A percentile compares a stretch with the other conserved stretches of the same genome.
These are phyloP conservation scores for Leucaena leucocephala DNA, from an alignment of 306 rosid species.

Conservation along the genomic window DNA sequence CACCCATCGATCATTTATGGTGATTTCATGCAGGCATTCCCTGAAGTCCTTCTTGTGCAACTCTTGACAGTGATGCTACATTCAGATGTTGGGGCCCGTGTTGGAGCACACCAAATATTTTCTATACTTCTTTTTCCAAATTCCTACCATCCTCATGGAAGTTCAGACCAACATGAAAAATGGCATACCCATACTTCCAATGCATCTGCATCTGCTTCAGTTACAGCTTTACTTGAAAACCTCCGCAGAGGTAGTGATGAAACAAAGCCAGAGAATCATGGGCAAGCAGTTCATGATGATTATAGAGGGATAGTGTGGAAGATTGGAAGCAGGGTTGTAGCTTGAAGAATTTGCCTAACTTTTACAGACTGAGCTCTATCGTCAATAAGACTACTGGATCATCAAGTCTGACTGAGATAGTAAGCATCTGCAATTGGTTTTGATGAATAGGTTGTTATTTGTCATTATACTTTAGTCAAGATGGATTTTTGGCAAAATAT, in stretches of 20 bases:
- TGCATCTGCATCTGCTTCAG: conserved; percentile 82
- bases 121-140: conserved; percentile 78
- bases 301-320: conserved; percentile 51
- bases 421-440: conserved; percentile 37
- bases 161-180: conserved; percentile 59
- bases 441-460: background rate
- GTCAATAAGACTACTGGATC: conserved; percentile 66
- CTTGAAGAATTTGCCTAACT: conserved; percentile 67
- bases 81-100: conserved; percentile 75
- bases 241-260: conserved; percentile 77
- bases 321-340: conserved; percentile 68
- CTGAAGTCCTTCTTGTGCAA: conserved; percentile 88
- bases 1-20: conserved; percentile 5
- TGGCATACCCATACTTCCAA: conserved; percentile 64
- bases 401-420: conserved; percentile 56
- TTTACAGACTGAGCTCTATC: conserved; percentile 66
- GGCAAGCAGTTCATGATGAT: conserved; percentile 47
- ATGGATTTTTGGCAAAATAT: conserved; percentile 21
- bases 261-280: conserved; percentile 50
- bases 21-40: conserved; percentile 69
- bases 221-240: conserved; percentile 90
- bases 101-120: conserved; percentile 93
- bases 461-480: conserved; percentile 7
- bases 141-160: conserved; percentile 63
- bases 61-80: conserved; percentile 89